Evolutionary conservation across 768 basidiomycete genomes (phyloP), one percentile per base, ranked within the genome.

Genomic region (Phlegmacium glaucopus): DNA sequence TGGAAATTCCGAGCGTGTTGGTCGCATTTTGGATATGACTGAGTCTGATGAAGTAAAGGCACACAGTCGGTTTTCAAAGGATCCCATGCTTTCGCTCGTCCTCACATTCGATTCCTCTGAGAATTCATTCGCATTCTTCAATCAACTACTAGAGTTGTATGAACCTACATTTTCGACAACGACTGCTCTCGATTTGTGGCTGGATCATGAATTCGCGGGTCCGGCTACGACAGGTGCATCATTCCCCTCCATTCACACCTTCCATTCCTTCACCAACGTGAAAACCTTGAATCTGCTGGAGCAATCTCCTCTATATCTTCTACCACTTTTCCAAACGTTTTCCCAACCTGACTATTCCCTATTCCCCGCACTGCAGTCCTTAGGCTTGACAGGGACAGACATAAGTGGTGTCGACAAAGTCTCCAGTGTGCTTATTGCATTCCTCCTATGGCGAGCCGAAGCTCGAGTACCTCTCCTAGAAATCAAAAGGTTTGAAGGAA

Each of bases 11-110:
- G 48, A 41, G 34, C 56, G 56, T 17, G 51, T 59, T 38, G 61
- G 61, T 12, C 46, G 52, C 37, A 48, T 54, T 6, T 62, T 58
- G 61, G 55, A 60, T 36, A 57, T 55, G 51, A 55, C 58, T 6
- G 61, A 60, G 38, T 37, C 39, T 12, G 51, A 49, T 7, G 57
- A 56, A 11, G 34, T 58, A 29, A 40, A 45, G 39, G 53, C 54
- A 16, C 61, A 61, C n/a, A 44, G 47, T 9, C 36, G 34, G 18
- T 47, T 25, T 10, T 52, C 56, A 3, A 4, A 29, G 6, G 57
- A 61, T 42, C 58, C 60, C 8, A 39, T 61, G 11, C n/a, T 55
- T 12, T 61, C 53, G 56, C 49, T 61, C 15, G 43, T 59, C 9
- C 42, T 61, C 26, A 52, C 50, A 4, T 48, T 48, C 30, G 51